Conservation (phyloP, 306 rosid genomes). For the Luffa aegyptiaca region DNA sequence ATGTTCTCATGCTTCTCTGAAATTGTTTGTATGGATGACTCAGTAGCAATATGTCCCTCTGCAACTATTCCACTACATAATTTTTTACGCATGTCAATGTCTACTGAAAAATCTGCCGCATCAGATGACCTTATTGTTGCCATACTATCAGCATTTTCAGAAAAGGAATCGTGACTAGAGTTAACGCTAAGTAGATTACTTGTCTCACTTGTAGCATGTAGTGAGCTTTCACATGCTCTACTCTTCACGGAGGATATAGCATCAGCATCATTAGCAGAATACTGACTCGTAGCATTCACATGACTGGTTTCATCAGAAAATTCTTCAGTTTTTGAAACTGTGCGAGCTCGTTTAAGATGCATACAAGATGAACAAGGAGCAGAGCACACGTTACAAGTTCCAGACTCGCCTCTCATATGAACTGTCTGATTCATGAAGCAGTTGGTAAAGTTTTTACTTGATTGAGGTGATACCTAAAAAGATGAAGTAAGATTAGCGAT, state of each 20-base stretch:
- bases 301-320: slow-evolving; percentile 59
- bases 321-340: slow-evolving; percentile 50
- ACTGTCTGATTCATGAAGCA: slow-evolving; percentile 28
- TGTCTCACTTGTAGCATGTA: slow-evolving; percentile 47
- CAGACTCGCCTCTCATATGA: slow-evolving; percentile 58
- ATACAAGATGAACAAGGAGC: slow-evolving; percentile 79
- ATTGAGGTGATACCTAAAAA: slow-evolving; percentile 36
- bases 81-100: slow-evolving; percentile 14
- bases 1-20: slow-evolving; percentile 24
- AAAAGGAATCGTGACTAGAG: slow-evolving; percentile 48
- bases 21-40: slow-evolving; percentile 12
- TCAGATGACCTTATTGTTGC: slow-evolving; percentile 23
- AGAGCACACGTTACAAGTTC: slow-evolving; percentile 67
- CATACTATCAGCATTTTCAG: slow-evolving; percentile 65
- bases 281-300: slow-evolving; percentile 34
- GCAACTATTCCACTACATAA: slow-evolving; percentile 7
- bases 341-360: slow-evolving; percentile 44
- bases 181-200: slow-evolving; percentile 38
- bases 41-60: slow-evolving; percentile 17
- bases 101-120: slow-evolving; percentile 14
- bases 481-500: slow-evolving; percentile 13
- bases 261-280: slow-evolving; percentile 41
- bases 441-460: slow-evolving; percentile 29
- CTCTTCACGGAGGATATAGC: slow-evolving; percentile 36
- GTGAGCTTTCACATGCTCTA: slow-evolving; percentile 42